Evolutionary conservation across 2,329 filamentous ascomycete species (phyloP).

Genomic region (Emydomyces testavorans): DNA sequence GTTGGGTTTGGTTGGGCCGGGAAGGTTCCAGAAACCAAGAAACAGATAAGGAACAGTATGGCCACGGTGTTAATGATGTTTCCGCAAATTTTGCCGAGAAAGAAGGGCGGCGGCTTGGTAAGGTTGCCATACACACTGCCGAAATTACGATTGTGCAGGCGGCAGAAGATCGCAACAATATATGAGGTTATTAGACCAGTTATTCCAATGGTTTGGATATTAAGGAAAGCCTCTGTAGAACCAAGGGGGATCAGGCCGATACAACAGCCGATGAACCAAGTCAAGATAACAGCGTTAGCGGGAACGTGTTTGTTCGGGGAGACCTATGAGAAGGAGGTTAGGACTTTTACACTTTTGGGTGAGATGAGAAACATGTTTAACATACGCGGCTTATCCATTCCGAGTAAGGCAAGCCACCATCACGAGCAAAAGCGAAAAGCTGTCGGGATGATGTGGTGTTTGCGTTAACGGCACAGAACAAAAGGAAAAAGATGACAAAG

Average conservation of each 20-base stretch:
- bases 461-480: constrained; percentile 29
- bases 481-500: constrained; percentile 25
- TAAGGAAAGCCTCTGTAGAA: constrained; percentile 36
- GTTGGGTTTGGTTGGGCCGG: constrained; percentile 28
- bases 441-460: constrained; percentile 48
- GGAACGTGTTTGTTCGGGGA: constrained; percentile 33
- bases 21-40: constrained; percentile 38
- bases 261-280: constrained; percentile 35
- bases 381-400: constrained; percentile 30
- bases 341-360: background rate
- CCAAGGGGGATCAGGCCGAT: constrained; percentile 44
- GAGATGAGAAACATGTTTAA: background rate
- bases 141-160: constrained; percentile 17
- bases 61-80: constrained; percentile 35
- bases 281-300: constrained; percentile 38
- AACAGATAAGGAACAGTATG: constrained; percentile 30
- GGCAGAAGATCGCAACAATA: constrained; percentile 38
- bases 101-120: constrained; percentile 6
- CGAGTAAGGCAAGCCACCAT: constrained; percentile 33
- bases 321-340: constrained; percentile 21
- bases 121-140: constrained; percentile 10
- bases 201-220: constrained; percentile 35
- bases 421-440: constrained; percentile 45
- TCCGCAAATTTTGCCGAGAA: constrained; percentile 33
- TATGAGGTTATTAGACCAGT: constrained; percentile 35